These are phyloP conservation scores for Phialophora tarda DNA, from an alignment of 2,329 filamentous ascomycete species.

Conservation along the genomic window DNA sequence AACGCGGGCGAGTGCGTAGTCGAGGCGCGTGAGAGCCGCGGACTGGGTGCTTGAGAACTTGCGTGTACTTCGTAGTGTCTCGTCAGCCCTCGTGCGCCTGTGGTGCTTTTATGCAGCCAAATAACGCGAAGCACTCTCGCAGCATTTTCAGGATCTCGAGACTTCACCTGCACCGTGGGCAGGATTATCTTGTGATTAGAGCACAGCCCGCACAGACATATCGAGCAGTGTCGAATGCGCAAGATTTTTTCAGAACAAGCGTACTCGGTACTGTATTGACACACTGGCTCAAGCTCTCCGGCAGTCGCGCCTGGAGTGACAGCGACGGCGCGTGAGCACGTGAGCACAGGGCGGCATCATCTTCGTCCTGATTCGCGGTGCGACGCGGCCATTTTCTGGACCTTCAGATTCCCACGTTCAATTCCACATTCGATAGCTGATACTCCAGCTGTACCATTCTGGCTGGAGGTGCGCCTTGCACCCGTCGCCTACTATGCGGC, in stretches of 20 bases:
- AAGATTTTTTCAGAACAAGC: background rate
- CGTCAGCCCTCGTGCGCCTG: too few relatives aligned
- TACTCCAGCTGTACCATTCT: background rate
- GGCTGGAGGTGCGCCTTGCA: slow-evolving; percentile 1
- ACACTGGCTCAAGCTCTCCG: background rate
- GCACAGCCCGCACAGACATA: background rate
- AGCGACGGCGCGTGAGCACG: background rate
- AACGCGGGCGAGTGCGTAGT: too few relatives aligned
- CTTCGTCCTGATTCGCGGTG: background rate
- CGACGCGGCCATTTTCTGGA: background rate
- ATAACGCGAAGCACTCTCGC: background rate
- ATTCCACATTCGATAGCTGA: background rate
- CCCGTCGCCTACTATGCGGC: slow-evolving; percentile 60
- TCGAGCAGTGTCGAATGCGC: background rate
- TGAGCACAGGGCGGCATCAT: background rate
- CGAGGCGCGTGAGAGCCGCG: too few relatives aligned
- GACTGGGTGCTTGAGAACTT: too few relatives aligned
- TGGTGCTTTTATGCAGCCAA: too few relatives aligned
- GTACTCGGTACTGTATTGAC: too few relatives aligned
- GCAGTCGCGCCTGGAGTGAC: background rate
- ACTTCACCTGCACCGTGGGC: background rate
- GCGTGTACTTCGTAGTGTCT: too few relatives aligned
- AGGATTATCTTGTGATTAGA: background rate
- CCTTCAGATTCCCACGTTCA: background rate
- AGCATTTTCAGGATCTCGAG: background rate